Evolutionary conservation across 352 stramenopile species (phyloP).

Genomic region (Globisporangium carolinianum): DNA sequence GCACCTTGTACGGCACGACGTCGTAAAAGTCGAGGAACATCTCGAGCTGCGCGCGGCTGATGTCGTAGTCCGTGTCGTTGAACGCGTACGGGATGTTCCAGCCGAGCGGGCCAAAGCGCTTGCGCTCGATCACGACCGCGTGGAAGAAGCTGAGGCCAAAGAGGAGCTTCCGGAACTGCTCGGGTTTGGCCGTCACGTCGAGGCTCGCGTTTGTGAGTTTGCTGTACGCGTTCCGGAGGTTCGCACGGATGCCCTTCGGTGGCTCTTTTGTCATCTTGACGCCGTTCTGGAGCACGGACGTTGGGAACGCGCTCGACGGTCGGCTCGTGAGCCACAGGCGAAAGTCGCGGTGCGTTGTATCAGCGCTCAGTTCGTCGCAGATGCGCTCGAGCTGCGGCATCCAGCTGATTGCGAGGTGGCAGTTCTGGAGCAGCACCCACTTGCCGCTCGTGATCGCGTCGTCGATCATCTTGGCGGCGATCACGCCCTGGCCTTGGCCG

Average conservation of each 20-base stretch:
- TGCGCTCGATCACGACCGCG: constrained; percentile 74
- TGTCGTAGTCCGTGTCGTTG: constrained; percentile 77
- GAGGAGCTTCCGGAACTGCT: constrained; percentile 60
- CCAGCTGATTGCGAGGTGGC: constrained; percentile 90
- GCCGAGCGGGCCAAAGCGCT: constrained; percentile 81
- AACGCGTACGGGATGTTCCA: constrained; percentile 92
- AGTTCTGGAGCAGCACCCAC: constrained; percentile 91
- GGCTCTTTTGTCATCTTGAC: constrained; percentile 95
- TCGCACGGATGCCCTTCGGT: constrained; percentile 84
- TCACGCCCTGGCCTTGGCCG: constrained; percentile 84
- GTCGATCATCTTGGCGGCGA: constrained; percentile 86
- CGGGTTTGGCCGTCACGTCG: constrained; percentile 13
- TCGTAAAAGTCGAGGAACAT: constrained; percentile 91
- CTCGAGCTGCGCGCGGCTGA: constrained; percentile 76
- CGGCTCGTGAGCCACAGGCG: constrained; percentile 89
- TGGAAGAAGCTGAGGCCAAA: constrained; percentile 47
- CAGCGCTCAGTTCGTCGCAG: constrained; percentile 82
- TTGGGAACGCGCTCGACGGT: constrained; percentile 58
- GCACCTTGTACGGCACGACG: constrained; percentile 79
- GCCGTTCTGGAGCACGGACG: constrained; percentile 87
- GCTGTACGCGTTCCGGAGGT: constrained; percentile 87
- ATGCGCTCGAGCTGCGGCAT: constrained; percentile 90
- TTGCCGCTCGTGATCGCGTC: constrained; percentile 83
- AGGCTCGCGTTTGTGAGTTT: constrained; percentile 81
- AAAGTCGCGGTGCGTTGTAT: constrained; percentile 90